Evolutionary conservation across 192 early-diverging fungal genomes (phyloP), one percentile per base, ranked within the genome.

Genomic region (Entomortierella chlamydospora): DNA sequence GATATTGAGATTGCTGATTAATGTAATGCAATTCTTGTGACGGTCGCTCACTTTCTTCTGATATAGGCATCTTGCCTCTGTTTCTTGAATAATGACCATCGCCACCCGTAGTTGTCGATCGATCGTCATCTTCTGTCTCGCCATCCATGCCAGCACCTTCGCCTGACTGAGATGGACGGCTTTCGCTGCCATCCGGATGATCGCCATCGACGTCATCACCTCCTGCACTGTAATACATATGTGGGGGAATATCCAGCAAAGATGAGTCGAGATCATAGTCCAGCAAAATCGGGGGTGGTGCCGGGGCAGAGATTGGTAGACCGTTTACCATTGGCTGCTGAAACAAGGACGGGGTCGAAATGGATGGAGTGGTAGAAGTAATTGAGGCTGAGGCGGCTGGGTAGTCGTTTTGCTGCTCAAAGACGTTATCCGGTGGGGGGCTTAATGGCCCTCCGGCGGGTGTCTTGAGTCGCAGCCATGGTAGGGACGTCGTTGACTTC

Each of bases 161-260:
- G 10, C 61, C 70, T 18, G 57, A 33, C n/a, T 50, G 64, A 37
- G 30, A 59, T 30, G 41, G 23, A 17, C 25, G 22, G 22, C 30
- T 51, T 9, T 59, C 29, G 1, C 30, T 13, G 4, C 56, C 65
- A 37, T 61, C 61, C 7, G 73, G 73, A 23, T 63, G 55, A 53
- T 78, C 73, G 2, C 73, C 73, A 51, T 78, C 73, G 2, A 78
- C 73, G 64, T 78, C 73, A 47, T 78, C 73, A 2, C 73, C 73
- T 2, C 67, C 67, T 1, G 73, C 73, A 41, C 73, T 78, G 25
- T 78, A 78, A 50, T 78, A 78, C 55, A 78, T 10, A 37, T 78
- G 67, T 45, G 58, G 22, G 22, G 67, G 73, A 30, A 68, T 78
- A 28, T 69, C 66, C 28, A 78, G 10, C 5, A 47, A 50, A 15